Evolutionary conservation across 345 rosid genomes (phyloP).

Genomic region (Citrus sp.): DNA sequence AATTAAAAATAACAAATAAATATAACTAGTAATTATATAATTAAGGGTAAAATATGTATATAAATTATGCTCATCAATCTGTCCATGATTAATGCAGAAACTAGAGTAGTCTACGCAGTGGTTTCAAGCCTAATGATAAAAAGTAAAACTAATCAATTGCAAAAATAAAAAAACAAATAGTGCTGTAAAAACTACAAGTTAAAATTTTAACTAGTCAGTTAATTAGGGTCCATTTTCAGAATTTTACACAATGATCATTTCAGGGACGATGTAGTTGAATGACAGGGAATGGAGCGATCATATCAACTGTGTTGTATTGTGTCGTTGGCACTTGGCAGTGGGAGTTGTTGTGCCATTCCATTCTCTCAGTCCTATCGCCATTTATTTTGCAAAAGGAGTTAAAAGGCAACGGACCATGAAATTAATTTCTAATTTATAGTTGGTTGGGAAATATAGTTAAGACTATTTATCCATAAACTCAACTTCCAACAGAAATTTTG

Average conservation of each 20-base stretch:
- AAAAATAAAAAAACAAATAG: background rate
- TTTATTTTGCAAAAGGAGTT: background rate
- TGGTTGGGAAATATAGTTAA: background rate
- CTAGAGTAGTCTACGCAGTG: background rate
- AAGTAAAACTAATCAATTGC: background rate
- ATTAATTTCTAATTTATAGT: background rate
- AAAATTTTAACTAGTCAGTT: background rate
- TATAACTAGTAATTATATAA: too few species aligned
- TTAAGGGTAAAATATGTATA: too few species aligned
- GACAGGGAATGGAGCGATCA: background rate
- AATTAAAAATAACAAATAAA: too few species aligned
- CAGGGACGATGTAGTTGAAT: background rate
- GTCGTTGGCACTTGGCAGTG: background rate
- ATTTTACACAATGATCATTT: background rate
- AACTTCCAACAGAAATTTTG: background rate
- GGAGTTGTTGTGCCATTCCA: slow-evolving; percentile 3
- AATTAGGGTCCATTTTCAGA: background rate
- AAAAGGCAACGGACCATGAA: too few species aligned
- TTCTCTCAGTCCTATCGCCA: background rate
- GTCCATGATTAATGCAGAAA: background rate
- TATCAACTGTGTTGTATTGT: background rate
- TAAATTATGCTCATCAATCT: too few species aligned
- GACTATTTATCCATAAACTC: background rate
- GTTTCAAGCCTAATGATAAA: background rate
- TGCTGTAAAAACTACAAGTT: background rate